These are phyloP conservation scores for Arthrinium puccinioides DNA, from an alignment of 2,329 filamentous ascomycete genomes.

Conservation along the genomic window DNA sequence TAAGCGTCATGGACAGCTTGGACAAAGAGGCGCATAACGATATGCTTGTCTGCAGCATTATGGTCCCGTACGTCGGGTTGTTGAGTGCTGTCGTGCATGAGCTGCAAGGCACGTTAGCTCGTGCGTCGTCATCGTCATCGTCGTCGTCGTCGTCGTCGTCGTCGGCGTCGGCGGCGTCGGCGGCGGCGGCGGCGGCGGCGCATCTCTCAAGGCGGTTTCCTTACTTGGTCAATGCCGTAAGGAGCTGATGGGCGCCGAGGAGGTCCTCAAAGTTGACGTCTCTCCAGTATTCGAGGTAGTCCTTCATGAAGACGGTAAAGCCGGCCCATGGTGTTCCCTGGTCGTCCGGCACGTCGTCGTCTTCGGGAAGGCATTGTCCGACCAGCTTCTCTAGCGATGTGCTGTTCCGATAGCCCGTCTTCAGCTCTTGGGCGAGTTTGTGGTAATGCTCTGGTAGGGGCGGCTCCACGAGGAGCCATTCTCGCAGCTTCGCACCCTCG, in stretches of 20 bases:
- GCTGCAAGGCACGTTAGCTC: conserved; percentile 33
- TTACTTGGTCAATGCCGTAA: conserved; percentile 70
- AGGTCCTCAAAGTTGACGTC: conserved; percentile 73
- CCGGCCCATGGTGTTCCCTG: conserved; percentile 65
- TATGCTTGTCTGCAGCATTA: conserved; percentile 79
- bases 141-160: conserved; percentile 1
- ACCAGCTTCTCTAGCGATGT: conserved; percentile 56
- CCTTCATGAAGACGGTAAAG: conserved; percentile 71
- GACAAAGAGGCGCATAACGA: conserved; percentile 74
- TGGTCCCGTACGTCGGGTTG: conserved; percentile 69
- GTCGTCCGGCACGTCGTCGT: conserved; percentile 56
- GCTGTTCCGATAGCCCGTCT: conserved; percentile 43
- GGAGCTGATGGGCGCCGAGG: conserved; percentile 64
- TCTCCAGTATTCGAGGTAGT: conserved; percentile 74
- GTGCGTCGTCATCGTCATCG: conserved; percentile 1
- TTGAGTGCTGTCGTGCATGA: conserved; percentile 77
- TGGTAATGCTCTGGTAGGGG: conserved; percentile 60
- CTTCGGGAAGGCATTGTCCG: conserved; percentile 55
- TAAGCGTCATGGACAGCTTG: conserved; percentile 75
- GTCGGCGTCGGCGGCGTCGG: too few relatives aligned
- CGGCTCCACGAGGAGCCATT: conserved; percentile 70
- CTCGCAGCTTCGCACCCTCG: conserved; percentile 58
- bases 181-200: neutral
- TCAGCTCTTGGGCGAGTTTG: conserved; percentile 61
- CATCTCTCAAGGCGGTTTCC: conserved; percentile 20